Percentiles rank a stretch among this genome's conserved stretches.
These are phyloP conservation scores for Xerocomus amazonicus DNA, from an alignment of 1,284 basidiomycete species.

Conservation along the genomic window DNA sequence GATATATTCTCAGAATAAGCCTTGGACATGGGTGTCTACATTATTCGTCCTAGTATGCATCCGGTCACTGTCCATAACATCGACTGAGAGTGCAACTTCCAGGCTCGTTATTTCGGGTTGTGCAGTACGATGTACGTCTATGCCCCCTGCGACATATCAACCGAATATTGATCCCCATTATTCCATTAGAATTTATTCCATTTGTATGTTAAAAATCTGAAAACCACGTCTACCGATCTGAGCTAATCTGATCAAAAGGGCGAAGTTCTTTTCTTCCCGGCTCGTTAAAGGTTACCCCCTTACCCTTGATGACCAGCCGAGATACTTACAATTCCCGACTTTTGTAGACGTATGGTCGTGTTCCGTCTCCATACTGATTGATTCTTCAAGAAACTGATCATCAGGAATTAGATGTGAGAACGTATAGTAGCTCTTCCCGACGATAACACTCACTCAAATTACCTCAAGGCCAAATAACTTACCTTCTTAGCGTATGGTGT, in stretches of 20 bases:
- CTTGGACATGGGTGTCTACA: background rate
- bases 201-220: background rate
- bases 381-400: background rate
- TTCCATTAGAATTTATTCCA: background rate
- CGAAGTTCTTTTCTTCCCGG: background rate
- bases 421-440: background rate
- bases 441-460: background rate
- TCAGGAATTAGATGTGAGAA: background rate
- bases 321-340: background rate
- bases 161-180: background rate
- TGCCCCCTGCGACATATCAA: background rate
- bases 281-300: background rate
- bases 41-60: background rate
- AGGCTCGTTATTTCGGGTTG: conserved; percentile 1
- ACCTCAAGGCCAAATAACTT: background rate
- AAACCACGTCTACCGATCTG: background rate
- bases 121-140: background rate
- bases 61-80: background rate
- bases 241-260: background rate
- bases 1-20: background rate
- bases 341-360: background rate
- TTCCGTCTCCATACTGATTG: background rate
- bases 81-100: background rate
- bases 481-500: background rate
- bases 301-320: background rate